Evolutionary conservation across 2,329 filamentous ascomycete genomes (phyloP), one percentile per base, ranked within the genome.

Genomic region (Lachnum nothofagi): DNA sequence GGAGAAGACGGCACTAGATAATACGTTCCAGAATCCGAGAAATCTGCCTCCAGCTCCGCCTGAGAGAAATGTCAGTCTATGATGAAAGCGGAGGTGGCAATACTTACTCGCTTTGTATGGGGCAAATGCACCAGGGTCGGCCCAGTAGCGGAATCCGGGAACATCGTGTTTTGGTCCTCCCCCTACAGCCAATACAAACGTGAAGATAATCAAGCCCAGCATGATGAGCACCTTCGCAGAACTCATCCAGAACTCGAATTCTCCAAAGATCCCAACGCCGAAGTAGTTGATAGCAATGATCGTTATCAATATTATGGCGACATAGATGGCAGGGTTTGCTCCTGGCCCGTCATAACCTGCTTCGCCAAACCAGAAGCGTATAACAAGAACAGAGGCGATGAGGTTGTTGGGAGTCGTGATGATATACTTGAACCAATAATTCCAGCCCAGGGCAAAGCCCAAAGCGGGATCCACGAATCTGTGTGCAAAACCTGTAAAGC

Each of bases 381-480:
- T 85, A 49, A 91, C 85, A 31, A 94, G 69, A 4, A 86, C 80
- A n/a, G 78, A 80, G 23, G 88, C 88, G 1, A 88, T 93, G 33
- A 94, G 72, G 65, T 94, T 88, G 63, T 93, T 93, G 1, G 89
- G 88, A 1, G 86, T 90, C 42, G 87, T 78, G 61, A 94, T 91
- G 65, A 93, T 87, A 66, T 93, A 93, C 66, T 60, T 61, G 44
- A 60, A 62, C 59, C 58, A 64, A 42, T 63, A 63, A 44, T 57
- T 60, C 60, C 59, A 86, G 10, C 76, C 86, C 10, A 91, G 76
- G 48, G 85, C 79, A 65, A 93, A 93, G 46, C 88, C 88, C 22
- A 93, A 77, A 52, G 86, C 85, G 45, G 86, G 86, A 60, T 93
- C 86, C 61, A 82, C 85, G 71, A 89, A 93, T 41, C 88, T 78